A percentile compares a stretch with the other conserved stretches of the same genome.
These are phyloP conservation scores for Blastocrithidia nonstop DNA, from an alignment of 208 protist genomes.

Conservation along the genomic window DNA sequence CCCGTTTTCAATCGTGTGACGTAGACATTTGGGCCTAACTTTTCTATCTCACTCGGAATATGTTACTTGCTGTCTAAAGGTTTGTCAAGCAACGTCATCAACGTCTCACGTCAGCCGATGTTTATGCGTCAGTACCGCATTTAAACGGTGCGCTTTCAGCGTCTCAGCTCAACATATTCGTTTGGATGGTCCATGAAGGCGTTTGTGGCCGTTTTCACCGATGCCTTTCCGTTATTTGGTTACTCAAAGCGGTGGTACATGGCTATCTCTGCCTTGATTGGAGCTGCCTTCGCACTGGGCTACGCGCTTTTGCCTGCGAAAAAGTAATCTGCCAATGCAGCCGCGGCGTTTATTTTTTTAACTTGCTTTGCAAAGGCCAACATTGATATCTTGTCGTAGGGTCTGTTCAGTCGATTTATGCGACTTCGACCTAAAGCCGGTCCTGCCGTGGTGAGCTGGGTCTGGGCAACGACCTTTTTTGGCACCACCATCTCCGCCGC, in stretches of 20 bases:
- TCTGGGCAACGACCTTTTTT: slow-evolving; percentile 51
- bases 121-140: slow-evolving; percentile 23
- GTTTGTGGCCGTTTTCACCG: slow-evolving; percentile 37
- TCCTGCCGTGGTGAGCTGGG: slow-evolving; percentile 47
- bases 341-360: slow-evolving; percentile 43
- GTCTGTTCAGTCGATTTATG: slow-evolving; percentile 66
- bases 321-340: slow-evolving; percentile 18
- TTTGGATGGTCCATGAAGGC: slow-evolving; percentile 66
- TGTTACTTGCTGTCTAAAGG: slow-evolving; percentile 23
- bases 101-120: slow-evolving; percentile 21
- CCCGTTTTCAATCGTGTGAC: slow-evolving; percentile 19
- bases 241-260: slow-evolving; percentile 73
- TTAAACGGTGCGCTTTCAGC: slow-evolving; percentile 20
- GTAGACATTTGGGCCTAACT: slow-evolving; percentile 19
- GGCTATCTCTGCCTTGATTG: slow-evolving; percentile 26
- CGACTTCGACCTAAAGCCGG: slow-evolving; percentile 19
- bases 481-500: slow-evolving; percentile 26
- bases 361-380: slow-evolving; percentile 34
- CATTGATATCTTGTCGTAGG: slow-evolving; percentile 68
- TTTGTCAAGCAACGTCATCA: slow-evolving; percentile 16
- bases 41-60: slow-evolving; percentile 12
- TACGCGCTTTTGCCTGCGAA: slow-evolving; percentile 28
- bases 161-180: slow-evolving; percentile 16
- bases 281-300: slow-evolving; percentile 19
- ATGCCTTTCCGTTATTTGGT: slow-evolving; percentile 40